Conservation (phyloP, 2,329 filamentous ascomycete genomes). For the Exophiala phaeomuriformis region DNA sequence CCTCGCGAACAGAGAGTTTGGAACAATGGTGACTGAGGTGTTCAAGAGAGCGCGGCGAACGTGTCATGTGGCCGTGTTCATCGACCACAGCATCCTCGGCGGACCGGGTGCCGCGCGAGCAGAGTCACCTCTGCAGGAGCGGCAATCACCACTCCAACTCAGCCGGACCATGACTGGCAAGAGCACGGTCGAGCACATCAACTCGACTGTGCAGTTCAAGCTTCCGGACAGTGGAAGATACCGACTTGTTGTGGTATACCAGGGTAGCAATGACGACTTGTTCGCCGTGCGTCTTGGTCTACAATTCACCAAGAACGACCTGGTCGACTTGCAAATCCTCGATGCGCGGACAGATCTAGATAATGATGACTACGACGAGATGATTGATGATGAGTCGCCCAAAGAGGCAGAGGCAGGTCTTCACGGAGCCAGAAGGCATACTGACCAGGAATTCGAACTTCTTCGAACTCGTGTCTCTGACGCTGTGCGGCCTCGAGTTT, state of each 20-base stretch:
- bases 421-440: background rate
- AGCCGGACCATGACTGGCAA: constrained; percentile 48
- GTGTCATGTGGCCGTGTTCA: constrained; percentile 68
- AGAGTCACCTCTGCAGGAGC: constrained; percentile 23
- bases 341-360: background rate
- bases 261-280: constrained; percentile 75
- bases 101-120: background rate
- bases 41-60: constrained; percentile 50
- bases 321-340: constrained; percentile 44
- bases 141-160: constrained; percentile 35
- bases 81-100: constrained; percentile 47
- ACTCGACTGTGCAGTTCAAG: constrained; percentile 20
- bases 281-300: constrained; percentile 73
- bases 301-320: constrained; percentile 71
- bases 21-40: constrained; percentile 40
- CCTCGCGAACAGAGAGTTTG: constrained; percentile 48
- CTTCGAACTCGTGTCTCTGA: constrained; percentile 6
- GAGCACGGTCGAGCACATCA: constrained; percentile 41
- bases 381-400: background rate
- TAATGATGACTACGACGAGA: constrained; percentile 2
- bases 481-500: constrained; percentile 2
- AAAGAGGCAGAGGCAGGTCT: constrained; percentile 1
- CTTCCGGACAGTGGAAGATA: constrained; percentile 45
- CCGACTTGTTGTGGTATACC: constrained; percentile 73
- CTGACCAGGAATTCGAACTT: constrained; percentile 13